Evolutionary conservation across 371 early-diverging fungal species (phyloP).

Genomic region (Circinella minor): DNA sequence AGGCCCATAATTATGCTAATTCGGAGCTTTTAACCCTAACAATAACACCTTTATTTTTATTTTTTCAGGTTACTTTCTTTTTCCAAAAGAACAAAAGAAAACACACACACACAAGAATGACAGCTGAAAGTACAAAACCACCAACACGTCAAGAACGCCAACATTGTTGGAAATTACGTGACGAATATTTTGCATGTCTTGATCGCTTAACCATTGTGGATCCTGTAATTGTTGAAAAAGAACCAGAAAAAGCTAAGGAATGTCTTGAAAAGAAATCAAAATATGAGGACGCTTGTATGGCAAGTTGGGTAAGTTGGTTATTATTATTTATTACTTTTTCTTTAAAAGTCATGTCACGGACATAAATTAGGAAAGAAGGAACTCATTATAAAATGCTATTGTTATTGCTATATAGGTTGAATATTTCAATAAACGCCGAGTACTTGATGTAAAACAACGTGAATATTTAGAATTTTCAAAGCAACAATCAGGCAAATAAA

Average conservation of each 20-base stretch:
- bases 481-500: slow-evolving; percentile 39
- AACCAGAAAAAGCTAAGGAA: slow-evolving; percentile 41
- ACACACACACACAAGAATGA: neutral
- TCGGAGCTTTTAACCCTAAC: too few species aligned
- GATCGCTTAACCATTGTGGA: slow-evolving; percentile 51
- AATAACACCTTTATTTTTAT: too few species aligned
- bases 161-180: slow-evolving; percentile 60
- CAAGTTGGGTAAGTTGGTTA: slow-evolving; percentile 51
- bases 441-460: slow-evolving; percentile 49
- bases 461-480: slow-evolving; percentile 51
- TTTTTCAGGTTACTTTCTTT: too few species aligned
- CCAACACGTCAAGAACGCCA: slow-evolving; percentile 62
- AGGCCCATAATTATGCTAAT: too few species aligned
- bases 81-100: neutral
- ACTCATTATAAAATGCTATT: neutral
- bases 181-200: slow-evolving; percentile 60
- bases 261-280: slow-evolving; percentile 48
- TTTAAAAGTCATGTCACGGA: neutral
- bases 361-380: neutral
- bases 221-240: slow-evolving; percentile 53
- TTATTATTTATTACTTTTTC: neutral
- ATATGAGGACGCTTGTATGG: slow-evolving; percentile 55
- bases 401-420: slow-evolving; percentile 33
- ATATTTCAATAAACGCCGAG: slow-evolving; percentile 58
- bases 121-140: slow-evolving; percentile 30